Evolutionary conservation across 225 moss, liverwort and hornwort species (phyloP).

Genomic region (Ulota crispa): DNA sequence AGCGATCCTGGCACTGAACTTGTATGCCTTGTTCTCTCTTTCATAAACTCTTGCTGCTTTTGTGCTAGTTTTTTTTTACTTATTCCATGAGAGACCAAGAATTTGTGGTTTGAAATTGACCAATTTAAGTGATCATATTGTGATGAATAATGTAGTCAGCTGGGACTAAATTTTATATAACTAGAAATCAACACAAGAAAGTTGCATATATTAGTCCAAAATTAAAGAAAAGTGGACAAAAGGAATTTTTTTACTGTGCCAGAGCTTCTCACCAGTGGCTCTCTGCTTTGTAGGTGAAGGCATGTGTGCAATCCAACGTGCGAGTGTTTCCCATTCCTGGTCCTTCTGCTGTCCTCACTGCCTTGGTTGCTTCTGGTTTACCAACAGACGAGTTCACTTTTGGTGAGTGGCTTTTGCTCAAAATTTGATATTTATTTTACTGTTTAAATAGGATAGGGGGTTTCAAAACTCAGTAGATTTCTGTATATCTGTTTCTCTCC

Average conservation of each 20-base stretch:
- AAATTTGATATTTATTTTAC: not conserved
- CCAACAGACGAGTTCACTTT: constrained; percentile 88
- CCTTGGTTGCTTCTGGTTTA: constrained; percentile 93
- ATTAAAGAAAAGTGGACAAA: not conserved
- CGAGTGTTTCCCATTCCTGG: constrained; percentile 89
- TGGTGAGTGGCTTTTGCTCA: constrained; percentile 43
- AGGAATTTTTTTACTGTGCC: not conserved
- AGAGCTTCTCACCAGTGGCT: not conserved
- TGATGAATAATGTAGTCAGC: too few species aligned
- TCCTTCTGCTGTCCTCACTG: constrained; percentile 84
- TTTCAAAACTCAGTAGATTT: too few species aligned
- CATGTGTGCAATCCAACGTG: constrained; percentile 83
- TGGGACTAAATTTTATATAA: not conserved
- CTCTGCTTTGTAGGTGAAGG: constrained; percentile 63
- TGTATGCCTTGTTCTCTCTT: constrained; percentile 41
- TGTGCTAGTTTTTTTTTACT: not conserved
- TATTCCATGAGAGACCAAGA: not conserved
- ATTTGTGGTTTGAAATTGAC: not conserved
- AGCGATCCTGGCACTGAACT: constrained; percentile 96
- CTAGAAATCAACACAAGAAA: not conserved
- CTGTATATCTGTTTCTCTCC: too few species aligned
- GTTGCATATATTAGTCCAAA: not conserved
- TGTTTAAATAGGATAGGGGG: not conserved
- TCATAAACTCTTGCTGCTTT: not conserved
- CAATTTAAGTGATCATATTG: not conserved